Evolutionary conservation across 768 basidiomycete species (phyloP).

Genomic region (Omphalotus guepiniiformis): DNA sequence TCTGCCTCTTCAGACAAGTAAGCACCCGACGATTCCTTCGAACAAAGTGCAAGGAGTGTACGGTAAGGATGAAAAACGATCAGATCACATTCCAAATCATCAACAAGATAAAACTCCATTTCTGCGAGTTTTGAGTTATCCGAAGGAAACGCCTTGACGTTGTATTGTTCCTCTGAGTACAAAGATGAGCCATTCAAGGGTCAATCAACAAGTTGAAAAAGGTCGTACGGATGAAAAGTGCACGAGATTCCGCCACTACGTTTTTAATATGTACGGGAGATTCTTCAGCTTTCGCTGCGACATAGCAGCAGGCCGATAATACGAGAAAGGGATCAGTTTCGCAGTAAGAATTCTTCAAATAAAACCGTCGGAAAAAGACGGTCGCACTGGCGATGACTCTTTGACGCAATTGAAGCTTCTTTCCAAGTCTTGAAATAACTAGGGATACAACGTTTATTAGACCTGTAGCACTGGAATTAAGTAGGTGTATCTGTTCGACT

Average conservation of each 20-base stretch:
- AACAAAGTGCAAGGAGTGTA: constrained; percentile 75
- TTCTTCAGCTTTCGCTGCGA: constrained; percentile 97
- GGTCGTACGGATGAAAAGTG: constrained; percentile 66
- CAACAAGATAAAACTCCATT: constrained; percentile 98
- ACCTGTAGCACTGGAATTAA: background rate
- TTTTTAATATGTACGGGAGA: constrained; percentile 93
- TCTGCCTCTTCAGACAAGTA: constrained; percentile 38
- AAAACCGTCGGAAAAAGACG: constrained; percentile 95
- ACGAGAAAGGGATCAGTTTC: constrained; percentile 96
- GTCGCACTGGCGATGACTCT: constrained; percentile 92
- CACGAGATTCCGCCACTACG: constrained; percentile 78
- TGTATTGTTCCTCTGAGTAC: constrained; percentile 56
- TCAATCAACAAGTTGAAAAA: background rate
- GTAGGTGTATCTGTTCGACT: constrained; percentile 9
- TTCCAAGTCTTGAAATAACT: constrained; percentile 88
- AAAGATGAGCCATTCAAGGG: too few relatives aligned
- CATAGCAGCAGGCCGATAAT: constrained; percentile 89
- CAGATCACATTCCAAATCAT: constrained; percentile 94
- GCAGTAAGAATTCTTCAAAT: constrained; percentile 91
- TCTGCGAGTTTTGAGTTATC: constrained; percentile 93
- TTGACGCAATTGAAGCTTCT: constrained; percentile 78
- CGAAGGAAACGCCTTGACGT: constrained; percentile 73
- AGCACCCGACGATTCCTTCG: constrained; percentile 45
- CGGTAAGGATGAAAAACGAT: constrained; percentile 94
- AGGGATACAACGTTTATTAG: background rate